A percentile compares a stretch with the other conserved stretches of the same genome.
phyloP scores from a whole-genome alignment of 768 basidiomycete species.

The Rhizopogon vinicolor region DNA sequence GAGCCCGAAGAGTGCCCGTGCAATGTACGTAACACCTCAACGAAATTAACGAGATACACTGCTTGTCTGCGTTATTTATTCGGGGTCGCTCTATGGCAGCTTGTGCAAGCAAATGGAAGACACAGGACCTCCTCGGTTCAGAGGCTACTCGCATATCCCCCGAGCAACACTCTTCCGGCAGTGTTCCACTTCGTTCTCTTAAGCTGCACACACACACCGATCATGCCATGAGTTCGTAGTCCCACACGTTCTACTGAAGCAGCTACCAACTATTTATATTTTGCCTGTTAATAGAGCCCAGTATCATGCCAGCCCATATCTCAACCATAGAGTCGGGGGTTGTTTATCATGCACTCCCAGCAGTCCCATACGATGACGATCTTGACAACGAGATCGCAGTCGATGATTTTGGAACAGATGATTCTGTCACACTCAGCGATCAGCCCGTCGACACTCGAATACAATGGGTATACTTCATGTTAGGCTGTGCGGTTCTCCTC shows the following conservation, averaged over 20 bases:
- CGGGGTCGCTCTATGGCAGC: no score
- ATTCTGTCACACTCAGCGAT: constrained; percentile 4
- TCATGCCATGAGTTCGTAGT: neutral
- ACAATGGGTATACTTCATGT: constrained; percentile 61
- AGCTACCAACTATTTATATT: no score
- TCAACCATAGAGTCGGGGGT: constrained; percentile 7
- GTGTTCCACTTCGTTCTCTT: neutral
- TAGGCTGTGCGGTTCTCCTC: constrained; percentile 82
- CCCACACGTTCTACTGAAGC: neutral
- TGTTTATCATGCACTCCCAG: constrained; percentile 16
- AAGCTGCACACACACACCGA: no score
- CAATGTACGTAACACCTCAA: no score
- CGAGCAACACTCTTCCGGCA: neutral
- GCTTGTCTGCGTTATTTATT: no score
- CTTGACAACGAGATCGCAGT: neutral
- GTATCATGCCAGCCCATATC: neutral
- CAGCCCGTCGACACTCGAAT: constrained; percentile 36
- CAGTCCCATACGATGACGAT: constrained; percentile 11
- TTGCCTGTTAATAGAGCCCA: neutral
- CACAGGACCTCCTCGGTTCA: neutral
- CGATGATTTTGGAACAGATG: constrained; percentile 21
- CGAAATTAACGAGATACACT: no score
- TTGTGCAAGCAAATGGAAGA: neutral
- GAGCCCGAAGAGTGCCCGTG: no score
- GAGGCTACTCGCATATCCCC: neutral